Percentiles rank a stretch among this genome's conserved stretches.
phyloP scores from a whole-genome alignment of 441 rosid species.

The Euphorbia neoarborescens region DNA sequence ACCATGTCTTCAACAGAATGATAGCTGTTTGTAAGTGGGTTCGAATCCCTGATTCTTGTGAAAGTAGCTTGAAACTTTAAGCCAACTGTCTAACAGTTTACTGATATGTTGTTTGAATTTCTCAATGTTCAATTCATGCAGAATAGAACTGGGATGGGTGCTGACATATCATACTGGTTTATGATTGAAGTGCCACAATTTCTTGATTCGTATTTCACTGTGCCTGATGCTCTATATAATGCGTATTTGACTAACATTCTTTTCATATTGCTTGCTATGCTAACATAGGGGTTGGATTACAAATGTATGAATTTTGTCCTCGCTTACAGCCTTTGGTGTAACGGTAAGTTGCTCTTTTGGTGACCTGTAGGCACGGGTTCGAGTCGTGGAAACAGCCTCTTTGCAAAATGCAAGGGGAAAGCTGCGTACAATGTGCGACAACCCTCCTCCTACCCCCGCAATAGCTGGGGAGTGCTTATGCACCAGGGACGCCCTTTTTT shows the following conservation, averaged over 20 bases:
- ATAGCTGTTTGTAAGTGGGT: conserved; percentile 14
- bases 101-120: background rate
- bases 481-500: too few species aligned
- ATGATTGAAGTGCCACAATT: background rate
- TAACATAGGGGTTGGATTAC: background rate
- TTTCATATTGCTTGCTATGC: background rate
- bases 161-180: background rate
- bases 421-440: too few species aligned
- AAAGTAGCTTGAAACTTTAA: conserved; percentile 6
- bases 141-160: conserved; percentile 5
- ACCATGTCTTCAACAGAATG: conserved; percentile 10
- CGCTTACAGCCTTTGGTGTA: background rate
- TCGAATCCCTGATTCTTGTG: conserved; percentile 14
- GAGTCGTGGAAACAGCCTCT: too few species aligned
- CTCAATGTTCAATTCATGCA: conserved; percentile 6
- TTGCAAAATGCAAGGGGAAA: too few species aligned
- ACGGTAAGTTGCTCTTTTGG: too few species aligned
- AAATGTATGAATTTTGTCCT: background rate
- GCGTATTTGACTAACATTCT: background rate
- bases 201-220: conserved; percentile 3
- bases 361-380: too few species aligned
- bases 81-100: conserved; percentile 7
- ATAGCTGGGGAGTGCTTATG: too few species aligned
- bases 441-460: too few species aligned
- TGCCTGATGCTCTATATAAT: background rate